These are phyloP conservation scores for Raffaelea albimanens DNA, from an alignment of 2,329 filamentous ascomycete species.

Conservation along the genomic window DNA sequence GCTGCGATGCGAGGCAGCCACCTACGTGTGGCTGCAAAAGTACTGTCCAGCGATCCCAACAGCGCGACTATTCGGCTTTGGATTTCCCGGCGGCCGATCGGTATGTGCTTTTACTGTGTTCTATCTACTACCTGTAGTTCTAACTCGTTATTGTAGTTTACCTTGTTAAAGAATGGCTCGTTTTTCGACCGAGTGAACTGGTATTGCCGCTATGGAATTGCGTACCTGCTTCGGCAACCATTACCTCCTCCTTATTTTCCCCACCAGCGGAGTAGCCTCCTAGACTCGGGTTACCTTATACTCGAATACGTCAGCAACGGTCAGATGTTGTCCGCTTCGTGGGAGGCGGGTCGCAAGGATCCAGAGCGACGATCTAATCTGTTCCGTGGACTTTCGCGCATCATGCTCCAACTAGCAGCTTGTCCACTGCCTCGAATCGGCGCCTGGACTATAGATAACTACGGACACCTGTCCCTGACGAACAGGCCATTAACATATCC, in stretches of 20 bases:
- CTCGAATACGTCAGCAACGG: constrained; percentile 17
- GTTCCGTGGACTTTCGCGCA: constrained; percentile 17
- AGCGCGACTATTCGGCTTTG: constrained; percentile 16
- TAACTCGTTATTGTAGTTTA: too few relatives aligned
- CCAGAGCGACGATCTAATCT: constrained; percentile 16
- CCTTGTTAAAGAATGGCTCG: background rate
- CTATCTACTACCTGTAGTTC: too few relatives aligned
- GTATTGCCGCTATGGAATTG: background rate
- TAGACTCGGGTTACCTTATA: constrained; percentile 15
- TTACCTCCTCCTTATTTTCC: background rate
- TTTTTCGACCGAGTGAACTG: background rate
- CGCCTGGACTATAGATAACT: constrained; percentile 15
- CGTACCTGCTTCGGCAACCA: too few relatives aligned
- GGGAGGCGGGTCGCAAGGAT: constrained; percentile 13
- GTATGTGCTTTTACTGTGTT: background rate
- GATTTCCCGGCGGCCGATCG: constrained; percentile 3
- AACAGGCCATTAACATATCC: constrained; percentile 10
- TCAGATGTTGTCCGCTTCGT: constrained; percentile 20
- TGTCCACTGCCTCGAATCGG: constrained; percentile 17
- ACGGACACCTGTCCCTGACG: constrained; percentile 10
- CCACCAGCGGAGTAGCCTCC: constrained; percentile 4
- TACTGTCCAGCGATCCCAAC: constrained; percentile 26
- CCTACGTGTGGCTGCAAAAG: constrained; percentile 27
- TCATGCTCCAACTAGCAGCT: constrained; percentile 18
- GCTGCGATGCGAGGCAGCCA: constrained; percentile 25